Conservation (phyloP, 345 rosid species). For the Orychophragmus violaceus region DNA sequence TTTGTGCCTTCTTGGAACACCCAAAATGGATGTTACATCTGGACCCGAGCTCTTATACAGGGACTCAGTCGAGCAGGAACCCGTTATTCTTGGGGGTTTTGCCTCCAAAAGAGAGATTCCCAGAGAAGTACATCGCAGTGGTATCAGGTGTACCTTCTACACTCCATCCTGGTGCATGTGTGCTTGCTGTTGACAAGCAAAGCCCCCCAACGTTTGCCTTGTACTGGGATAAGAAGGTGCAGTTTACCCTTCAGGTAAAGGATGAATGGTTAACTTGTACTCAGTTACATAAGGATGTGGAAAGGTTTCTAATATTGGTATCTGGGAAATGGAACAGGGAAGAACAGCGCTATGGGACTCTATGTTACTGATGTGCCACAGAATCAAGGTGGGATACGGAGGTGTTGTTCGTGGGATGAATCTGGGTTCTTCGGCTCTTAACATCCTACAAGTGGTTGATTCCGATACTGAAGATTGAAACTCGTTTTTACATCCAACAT, state of each 20-base stretch:
- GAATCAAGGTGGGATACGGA: constrained; percentile 71
- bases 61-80: constrained; percentile 79
- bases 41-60: constrained; percentile 77
- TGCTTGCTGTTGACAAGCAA: constrained; percentile 68
- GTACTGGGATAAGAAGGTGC: constrained; percentile 88
- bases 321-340: constrained; percentile 53
- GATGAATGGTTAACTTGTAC: background rate
- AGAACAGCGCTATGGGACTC: constrained; percentile 91
- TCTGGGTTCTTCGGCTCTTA: constrained; percentile 76
- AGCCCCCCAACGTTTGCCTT: constrained; percentile 66
- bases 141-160: constrained; percentile 58
- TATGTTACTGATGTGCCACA: constrained; percentile 65
- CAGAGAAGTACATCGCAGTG: constrained; percentile 80
- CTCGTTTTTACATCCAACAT: background rate
- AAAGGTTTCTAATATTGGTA: background rate
- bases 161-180: constrained; percentile 85
- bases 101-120: constrained; percentile 89
- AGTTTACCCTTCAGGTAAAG: constrained; percentile 79
- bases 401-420: constrained; percentile 83
- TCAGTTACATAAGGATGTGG: background rate
- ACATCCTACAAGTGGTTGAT: constrained; percentile 67
- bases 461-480: constrained; percentile 47
- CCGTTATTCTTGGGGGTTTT: constrained; percentile 76
- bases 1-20: constrained; percentile 91
- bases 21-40: constrained; percentile 98